Conservation (phyloP, 139 green algal genomes). For the Raphidocelis subcapitata region DNA sequence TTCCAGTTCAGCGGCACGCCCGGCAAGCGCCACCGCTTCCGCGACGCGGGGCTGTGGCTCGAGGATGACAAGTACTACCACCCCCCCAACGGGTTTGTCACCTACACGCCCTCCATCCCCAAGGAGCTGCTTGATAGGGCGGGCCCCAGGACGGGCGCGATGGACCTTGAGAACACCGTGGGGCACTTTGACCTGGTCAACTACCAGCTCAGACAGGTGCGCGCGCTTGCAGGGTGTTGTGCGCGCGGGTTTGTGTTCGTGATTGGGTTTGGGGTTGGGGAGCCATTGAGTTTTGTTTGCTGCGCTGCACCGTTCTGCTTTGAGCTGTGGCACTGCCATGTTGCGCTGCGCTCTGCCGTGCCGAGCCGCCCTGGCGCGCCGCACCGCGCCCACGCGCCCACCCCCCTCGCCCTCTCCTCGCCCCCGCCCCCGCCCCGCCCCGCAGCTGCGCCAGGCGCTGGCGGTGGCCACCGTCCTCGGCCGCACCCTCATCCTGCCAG, state of each 20-base stretch:
- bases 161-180: constrained; percentile 47
- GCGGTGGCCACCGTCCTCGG: constrained; percentile 57
- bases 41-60: constrained; percentile 82
- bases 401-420: too few relatives aligned
- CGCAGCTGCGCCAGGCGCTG: constrained; percentile 55
- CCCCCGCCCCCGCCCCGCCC: not conserved
- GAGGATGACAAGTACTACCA: constrained; percentile 76
- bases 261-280: too few relatives aligned
- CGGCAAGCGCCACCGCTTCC: constrained; percentile 92
- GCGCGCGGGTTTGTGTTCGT: too few relatives aligned
- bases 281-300: too few relatives aligned
- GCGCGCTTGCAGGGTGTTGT: too few relatives aligned
- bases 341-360: too few relatives aligned
- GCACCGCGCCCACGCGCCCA: too few relatives aligned
- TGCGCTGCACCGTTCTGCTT: too few relatives aligned
- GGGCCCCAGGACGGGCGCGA: constrained; percentile 35
- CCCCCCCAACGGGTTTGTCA: constrained; percentile 32
- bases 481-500: constrained; percentile 75
- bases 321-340: too few relatives aligned
- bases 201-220: constrained; percentile 62
- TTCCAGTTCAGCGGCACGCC: constrained; percentile 94
- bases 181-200: constrained; percentile 85
- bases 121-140: constrained; percentile 42
- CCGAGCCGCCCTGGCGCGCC: too few relatives aligned
- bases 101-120: constrained; percentile 28